Evolutionary conservation across 371 early-diverging fungal species (phyloP).

Genomic region (Parasitella parasitica): DNA sequence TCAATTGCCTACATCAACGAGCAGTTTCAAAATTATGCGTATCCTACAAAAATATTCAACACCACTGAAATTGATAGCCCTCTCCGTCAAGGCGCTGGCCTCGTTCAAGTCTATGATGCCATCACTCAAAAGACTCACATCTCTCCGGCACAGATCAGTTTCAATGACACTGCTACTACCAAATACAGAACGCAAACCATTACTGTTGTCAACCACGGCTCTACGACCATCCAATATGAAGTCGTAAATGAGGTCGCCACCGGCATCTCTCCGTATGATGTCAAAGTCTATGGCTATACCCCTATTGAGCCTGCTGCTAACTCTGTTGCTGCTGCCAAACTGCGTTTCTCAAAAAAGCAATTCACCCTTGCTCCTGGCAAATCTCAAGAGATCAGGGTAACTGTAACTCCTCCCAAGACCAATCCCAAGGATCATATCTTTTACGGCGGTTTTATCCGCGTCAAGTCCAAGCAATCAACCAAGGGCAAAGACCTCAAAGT

Average conservation of each 20-base stretch:
- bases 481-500: conserved; percentile 33
- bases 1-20: conserved; percentile 19
- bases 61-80: conserved; percentile 25
- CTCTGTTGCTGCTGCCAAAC: conserved; percentile 28
- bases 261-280: conserved; percentile 44
- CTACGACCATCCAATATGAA: conserved; percentile 48
- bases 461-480: conserved; percentile 18
- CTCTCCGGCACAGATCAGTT: conserved; percentile 61
- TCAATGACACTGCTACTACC: conserved; percentile 62
- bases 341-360: conserved; percentile 31
- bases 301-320: conserved; percentile 28
- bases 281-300: conserved; percentile 21
- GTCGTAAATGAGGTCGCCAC: conserved; percentile 38
- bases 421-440: conserved; percentile 34
- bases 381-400: conserved; percentile 39
- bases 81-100: conserved; percentile 69
- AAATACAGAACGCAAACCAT: conserved; percentile 41
- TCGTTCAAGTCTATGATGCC: conserved; percentile 67
- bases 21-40: conserved; percentile 56
- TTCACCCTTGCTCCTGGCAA: conserved; percentile 46
- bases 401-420: conserved; percentile 47
- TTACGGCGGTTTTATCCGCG: conserved; percentile 37
- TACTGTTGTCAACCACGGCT: conserved; percentile 58
- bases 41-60: neutral
- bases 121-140: conserved; percentile 51